Evolutionary conservation across 2,329 filamentous ascomycete species (phyloP), one percentile per base, ranked within the genome.

Genomic region (Coleophoma cylindrospora): DNA sequence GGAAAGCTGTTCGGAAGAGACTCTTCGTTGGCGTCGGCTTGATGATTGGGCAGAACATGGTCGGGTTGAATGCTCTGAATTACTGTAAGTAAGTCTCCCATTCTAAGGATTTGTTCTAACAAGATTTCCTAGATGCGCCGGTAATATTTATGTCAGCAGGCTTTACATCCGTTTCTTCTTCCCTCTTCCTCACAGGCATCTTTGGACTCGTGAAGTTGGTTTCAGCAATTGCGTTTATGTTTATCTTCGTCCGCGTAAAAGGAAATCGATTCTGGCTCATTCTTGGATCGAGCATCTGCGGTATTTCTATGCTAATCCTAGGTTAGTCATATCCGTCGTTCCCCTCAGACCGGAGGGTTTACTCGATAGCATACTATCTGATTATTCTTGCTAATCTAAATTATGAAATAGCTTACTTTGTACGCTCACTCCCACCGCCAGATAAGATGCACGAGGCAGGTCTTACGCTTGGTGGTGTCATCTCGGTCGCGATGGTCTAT

Each of bases 1-100:
- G 19, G 15, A 45, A 27, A 15, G 22, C 17, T 27, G 34, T 52
- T 21, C 15, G 87, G 2, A 89, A 90, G 69, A 77, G 87, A 4
- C 70, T 91, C 2, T 85, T 84, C 64, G 49, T 54, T 4, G 48
- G 48, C 19, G 49, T 51, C 14, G 46, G 49, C 7, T 34, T 54
- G 13, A 51, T 54, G 48, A 41, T 51, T 43, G 49, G 43, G 77
- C 78, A 0, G 87, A 91, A 61, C 89, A 84, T 52, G 84, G 81
- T 77, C 0, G 86, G 86, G 1, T 84, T 86, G 1, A 83, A 81
- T 5, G 81, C 77, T 38, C 80, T 81, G 57, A 81, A 78, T 2
- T 72, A 81, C 43, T 81, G 81, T 38, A n/a, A 14, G 36, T 38
- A 38, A 6, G 6, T 38, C 27, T 27, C 3, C 27, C 27, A 5